These are phyloP conservation scores for Cyclotella distinguenda DNA, from an alignment of 108 stramenopile genomes.

Conservation along the genomic window DNA sequence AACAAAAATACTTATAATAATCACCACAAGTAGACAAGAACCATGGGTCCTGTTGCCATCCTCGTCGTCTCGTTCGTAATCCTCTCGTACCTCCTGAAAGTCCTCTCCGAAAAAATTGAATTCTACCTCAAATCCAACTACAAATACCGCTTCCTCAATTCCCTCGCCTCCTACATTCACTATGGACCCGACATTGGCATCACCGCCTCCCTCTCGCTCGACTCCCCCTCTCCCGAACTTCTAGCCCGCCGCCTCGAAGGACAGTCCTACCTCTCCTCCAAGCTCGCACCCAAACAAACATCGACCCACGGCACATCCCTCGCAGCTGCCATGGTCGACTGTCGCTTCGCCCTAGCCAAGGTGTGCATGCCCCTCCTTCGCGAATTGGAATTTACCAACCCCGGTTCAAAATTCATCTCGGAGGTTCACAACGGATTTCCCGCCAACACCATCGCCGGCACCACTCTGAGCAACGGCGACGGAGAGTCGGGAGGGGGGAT, in stretches of 20 bases:
- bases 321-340: slow-evolving; percentile 43
- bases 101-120: slow-evolving; percentile 26
- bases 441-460: not conserved
- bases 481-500: slow-evolving; percentile 23
- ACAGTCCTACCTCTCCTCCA: slow-evolving; percentile 34
- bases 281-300: slow-evolving; percentile 19
- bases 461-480: not conserved
- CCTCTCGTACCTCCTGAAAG: slow-evolving; percentile 27
- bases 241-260: slow-evolving; percentile 25
- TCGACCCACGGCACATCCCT: slow-evolving; percentile 13
- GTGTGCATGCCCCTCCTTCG: slow-evolving; percentile 53
- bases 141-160: slow-evolving; percentile 45
- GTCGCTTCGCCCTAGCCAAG: slow-evolving; percentile 50
- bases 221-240: slow-evolving; percentile 28
- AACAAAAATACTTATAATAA: not conserved
- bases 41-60: slow-evolving; percentile 17
- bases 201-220: slow-evolving; percentile 25
- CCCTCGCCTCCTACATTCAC: slow-evolving; percentile 43
- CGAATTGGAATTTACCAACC: slow-evolving; percentile 44
- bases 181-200: slow-evolving; percentile 51
- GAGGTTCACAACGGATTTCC: slow-evolving; percentile 9
- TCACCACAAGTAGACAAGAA: slow-evolving; percentile 2
- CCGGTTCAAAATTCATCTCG: slow-evolving; percentile 28
- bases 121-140: slow-evolving; percentile 38
- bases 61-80: slow-evolving; percentile 31